Evolutionary conservation across 108 stramenopile species (phyloP).

Genomic region (Mediolabrus comicus): DNA sequence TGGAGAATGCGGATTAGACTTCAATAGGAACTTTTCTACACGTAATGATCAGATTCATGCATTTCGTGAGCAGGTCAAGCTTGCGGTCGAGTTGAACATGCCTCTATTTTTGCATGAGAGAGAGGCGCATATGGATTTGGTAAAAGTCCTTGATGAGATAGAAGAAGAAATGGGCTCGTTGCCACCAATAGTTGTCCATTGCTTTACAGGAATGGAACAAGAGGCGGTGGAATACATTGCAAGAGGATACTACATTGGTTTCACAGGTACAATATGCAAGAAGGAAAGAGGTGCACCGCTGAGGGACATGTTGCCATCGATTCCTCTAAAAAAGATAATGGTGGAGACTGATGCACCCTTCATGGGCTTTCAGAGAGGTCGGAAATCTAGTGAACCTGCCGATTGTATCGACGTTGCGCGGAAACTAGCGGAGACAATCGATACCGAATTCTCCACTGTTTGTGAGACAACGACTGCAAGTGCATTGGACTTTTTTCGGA

Average conservation of each 20-base stretch:
- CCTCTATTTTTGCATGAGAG: slow-evolving; percentile 60
- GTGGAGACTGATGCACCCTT: slow-evolving; percentile 61
- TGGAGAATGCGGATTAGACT: slow-evolving; percentile 61
- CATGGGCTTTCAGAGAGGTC: slow-evolving; percentile 49
- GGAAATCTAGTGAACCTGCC: slow-evolving; percentile 37
- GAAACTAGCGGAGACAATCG: slow-evolving; percentile 29
- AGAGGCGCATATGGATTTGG: slow-evolving; percentile 43
- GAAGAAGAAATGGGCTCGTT: slow-evolving; percentile 6
- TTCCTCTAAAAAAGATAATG: slow-evolving; percentile 49
- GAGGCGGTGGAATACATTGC: no score
- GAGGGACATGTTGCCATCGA: slow-evolving; percentile 40
- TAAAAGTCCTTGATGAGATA: slow-evolving; percentile 42
- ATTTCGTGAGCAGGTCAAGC: slow-evolving; percentile 47
- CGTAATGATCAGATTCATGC: slow-evolving; percentile 41
- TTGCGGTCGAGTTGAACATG: slow-evolving; percentile 43
- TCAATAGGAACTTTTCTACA: slow-evolving; percentile 54
- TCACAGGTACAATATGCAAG: slow-evolving; percentile 61
- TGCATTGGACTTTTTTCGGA: slow-evolving; percentile 7
- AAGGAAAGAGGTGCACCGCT: slow-evolving; percentile 47
- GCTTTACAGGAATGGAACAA: slow-evolving; percentile 63
- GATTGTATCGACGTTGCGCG: slow-evolving; percentile 50
- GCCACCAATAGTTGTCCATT: slow-evolving; percentile 56
- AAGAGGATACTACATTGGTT: no score
- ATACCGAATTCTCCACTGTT: slow-evolving; percentile 33
- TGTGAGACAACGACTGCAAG: slow-evolving; percentile 13